Conservation (phyloP, 306 rosid species). For the Trifolium dubium region DNA sequence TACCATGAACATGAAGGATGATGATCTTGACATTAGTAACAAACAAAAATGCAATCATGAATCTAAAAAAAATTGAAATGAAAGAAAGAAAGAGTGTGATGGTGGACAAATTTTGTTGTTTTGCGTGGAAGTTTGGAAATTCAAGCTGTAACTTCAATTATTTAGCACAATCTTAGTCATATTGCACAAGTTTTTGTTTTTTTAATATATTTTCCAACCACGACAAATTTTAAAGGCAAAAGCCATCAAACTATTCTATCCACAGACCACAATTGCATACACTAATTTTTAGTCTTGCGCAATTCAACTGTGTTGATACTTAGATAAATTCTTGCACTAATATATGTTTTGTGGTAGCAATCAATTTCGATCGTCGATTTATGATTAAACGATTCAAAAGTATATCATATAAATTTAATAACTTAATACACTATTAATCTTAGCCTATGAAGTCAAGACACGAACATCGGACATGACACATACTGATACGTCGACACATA, state of each 20-base stretch:
- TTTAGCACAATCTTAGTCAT: constrained; percentile 27
- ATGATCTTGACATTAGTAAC: constrained; percentile 14
- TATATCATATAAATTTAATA: no score
- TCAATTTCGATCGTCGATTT: no score
- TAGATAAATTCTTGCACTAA: no score
- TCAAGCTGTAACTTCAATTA: constrained; percentile 40
- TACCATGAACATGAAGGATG: constrained; percentile 1
- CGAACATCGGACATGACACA: no score
- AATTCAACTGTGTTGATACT: no score
- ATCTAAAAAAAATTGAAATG: not conserved
- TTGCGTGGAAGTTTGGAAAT: constrained; percentile 18
- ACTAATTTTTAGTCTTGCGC: no score
- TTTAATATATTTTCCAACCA: not conserved
- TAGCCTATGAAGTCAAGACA: no score
- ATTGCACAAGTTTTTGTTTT: constrained; percentile 3
- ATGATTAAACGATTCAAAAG: no score
- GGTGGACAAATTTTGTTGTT: constrained; percentile 41
- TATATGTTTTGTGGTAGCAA: no score
- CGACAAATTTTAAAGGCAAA: not conserved
- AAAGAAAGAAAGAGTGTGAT: constrained; percentile 37
- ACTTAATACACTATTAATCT: no score
- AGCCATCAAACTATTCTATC: not conserved
- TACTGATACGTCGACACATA: no score
- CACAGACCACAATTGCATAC: no score
- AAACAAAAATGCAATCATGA: constrained; percentile 21